Base-by-base conservation (phyloP, 2,329 filamentous ascomycete species). In the Scytalidium lignicola region DNA sequence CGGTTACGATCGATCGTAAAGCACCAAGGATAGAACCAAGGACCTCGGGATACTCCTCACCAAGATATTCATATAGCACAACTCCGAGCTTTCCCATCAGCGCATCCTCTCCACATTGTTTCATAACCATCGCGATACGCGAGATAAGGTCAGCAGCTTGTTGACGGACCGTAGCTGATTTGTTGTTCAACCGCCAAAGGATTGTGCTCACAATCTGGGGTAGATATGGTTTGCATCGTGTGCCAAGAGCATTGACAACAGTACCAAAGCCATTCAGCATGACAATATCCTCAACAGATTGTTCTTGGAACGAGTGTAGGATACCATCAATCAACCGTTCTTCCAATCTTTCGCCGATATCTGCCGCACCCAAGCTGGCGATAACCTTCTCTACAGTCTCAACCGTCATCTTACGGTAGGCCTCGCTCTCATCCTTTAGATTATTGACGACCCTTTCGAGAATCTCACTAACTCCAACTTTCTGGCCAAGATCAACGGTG, bases 331-430 rank as follows among this genome's bases (percentile, higher is more conserved):
- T 90, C 17, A 99, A 79, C 43, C 90, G 82, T 69, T 97, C 93
- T 68, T 99, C 93, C 29, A 99, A 72, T 39, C 92, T 82, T 68
- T 96, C 89, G 20, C 89, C 88, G 59, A 99, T 91, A 64, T 99
- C 93, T 29, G 93, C 92, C 7, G 92, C 91, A 49, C 93, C 93
- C 47, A 97, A 78, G 49, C 90, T 90, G 15, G 92, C 90, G 61
- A 99, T 87, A 43, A 97, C 83, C 72, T 97, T 99, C 72, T 99
- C 93, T 8, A 97, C 83, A 0, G 93, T 97, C 74, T 99, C 93
- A 28, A 99, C 87, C 0, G 93, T 96, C 93, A 99, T 99, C 76
- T 97, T 97, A 44, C 93, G 85, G 70, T 99, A 99, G 1, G 92
- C 86, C 66, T 99, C 93, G 67, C 88, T 96, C 69, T 99, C 93